Evolutionary conservation across 257 asterid genomes (phyloP).

Genomic region (Cynanchum wilfordii): DNA sequence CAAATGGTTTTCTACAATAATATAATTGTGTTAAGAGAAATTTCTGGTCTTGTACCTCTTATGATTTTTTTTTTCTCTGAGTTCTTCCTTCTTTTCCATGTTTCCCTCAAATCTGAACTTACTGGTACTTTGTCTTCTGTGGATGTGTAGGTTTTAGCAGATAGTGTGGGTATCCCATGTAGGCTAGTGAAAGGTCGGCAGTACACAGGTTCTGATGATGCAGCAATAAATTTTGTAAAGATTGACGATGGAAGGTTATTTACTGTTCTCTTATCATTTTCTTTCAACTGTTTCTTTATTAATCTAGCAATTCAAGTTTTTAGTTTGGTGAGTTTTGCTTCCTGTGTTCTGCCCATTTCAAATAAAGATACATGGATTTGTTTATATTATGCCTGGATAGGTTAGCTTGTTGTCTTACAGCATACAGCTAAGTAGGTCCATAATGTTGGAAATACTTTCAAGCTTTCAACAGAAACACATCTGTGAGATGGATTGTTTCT

Average conservation of each 20-base stretch:
- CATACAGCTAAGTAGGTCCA: background rate
- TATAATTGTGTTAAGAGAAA: background rate
- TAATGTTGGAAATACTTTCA: background rate
- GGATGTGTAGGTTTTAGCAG: conserved; percentile 83
- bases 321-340: background rate
- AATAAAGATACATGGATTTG: background rate
- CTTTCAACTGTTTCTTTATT: background rate
- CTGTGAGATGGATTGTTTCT: conserved; percentile 5
- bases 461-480: background rate
- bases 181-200: conserved; percentile 85
- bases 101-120: conserved; percentile 9
- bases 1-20: background rate
- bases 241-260: conserved; percentile 68
- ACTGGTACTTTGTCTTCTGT: conserved; percentile 21
- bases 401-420: background rate
- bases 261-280: conserved; percentile 11
- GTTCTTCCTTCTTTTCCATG: background rate
- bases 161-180: conserved; percentile 73
- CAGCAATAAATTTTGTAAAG: conserved; percentile 83
- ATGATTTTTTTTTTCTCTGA: background rate
- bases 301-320: background rate
- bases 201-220: conserved; percentile 86
- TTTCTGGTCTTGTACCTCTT: background rate
- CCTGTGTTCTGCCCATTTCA: conserved; percentile 2
- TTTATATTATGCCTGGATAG: background rate